Base-by-base conservation (phyloP, 768 basidiomycete genomes). In the Leccinum subgranulosum region DNA sequence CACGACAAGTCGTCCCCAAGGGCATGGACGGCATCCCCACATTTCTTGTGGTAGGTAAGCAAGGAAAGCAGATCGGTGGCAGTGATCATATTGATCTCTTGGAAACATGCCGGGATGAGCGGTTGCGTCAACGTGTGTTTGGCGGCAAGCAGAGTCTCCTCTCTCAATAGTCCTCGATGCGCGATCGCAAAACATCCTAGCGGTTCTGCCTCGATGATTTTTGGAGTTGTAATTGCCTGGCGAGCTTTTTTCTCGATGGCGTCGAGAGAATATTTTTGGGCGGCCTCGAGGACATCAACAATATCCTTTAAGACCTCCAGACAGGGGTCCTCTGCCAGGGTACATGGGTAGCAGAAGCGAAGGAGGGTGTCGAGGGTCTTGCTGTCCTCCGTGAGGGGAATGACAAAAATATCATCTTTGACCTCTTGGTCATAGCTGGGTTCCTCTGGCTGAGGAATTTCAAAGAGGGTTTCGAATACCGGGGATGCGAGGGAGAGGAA, bases 161-260 rank as follows among this genome's bases (percentile, higher is more conserved):
- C 60, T n/a, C 52, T 53, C 34, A 70, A 55, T 1, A 55, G 29
- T 12, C 67, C 69, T 14, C 56, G 65, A 49, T 62, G 60, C 1
- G 73, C 72, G 6, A 75, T 65, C 1, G 69, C 73, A 54, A 71
- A 76, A 19, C 68, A 66, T 1, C 69, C 66, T 10, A 76, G 17
- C 0, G 74, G 61, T 4, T 67, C 65, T 3, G 21, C 54, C 6
- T 68, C 58, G 10, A 66, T 31, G 19, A 69, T 49, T 17, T 67
- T 54, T 1, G 69, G 64, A 49, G 39, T 53, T 12, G 53, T 34
- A 7, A 75, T 61, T 33, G 60, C 61, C 15, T 66, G 57, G 8
- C 62, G 58, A 14, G 69, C 59, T 28, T 54, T 65, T 43, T 27
- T 58, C 51, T 69, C 63, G 41, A 69, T 56, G 3, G 53, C 47